Evolutionary conservation across 345 rosid genomes (phyloP), one percentile per base, ranked within the genome.

Genomic region (Populus tremula): DNA sequence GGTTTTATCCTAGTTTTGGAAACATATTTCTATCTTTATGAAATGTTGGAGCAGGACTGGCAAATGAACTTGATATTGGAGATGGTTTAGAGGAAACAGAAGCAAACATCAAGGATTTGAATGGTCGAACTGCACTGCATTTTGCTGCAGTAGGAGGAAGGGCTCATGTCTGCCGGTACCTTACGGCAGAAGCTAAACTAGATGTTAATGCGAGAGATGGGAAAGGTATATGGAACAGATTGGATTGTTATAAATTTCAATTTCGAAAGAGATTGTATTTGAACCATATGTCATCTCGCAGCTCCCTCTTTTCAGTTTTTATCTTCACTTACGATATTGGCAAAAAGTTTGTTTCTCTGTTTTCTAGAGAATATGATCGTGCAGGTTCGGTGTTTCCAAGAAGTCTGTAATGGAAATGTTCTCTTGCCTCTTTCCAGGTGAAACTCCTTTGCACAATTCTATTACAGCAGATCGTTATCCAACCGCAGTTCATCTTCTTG

Each of bases 401-500:
- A 59, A 14, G 50, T n/a, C 35, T 13, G 5, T 63, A 8, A 21
- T 64, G 67, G 29, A 13, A 14, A 53, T 43, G 21, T 7, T 47
- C 17, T 72, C 11, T 49, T n/a, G 8, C 49, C 17, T 72, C 11
- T 49, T n/a, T 33, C 54, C 23, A 81, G 79, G 79, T 33, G 41
- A 35, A 11, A 82, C 82, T 62, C 85, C 82, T 54, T 78, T 82
- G 31, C 82, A 78, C 56, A 20, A 33, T 47, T 72, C 84, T 25
- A 54, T 70, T 53, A 5, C 8, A 27, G 39, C 38, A 56, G 49
- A 35, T n/a, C 68, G 70, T 13, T 63, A 61, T 49, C 50, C 50
- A 5, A 17, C 75, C 7, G 73, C 70, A 18, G 65, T 66, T 39
- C 73, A 74, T 69, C 82, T 82, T 74, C 78, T 78, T 23, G 85